A percentile compares a stretch with the other conserved stretches of the same genome.
These are phyloP conservation scores for Saccharomycopsis sp. DNA, from an alignment of 805 yeast species.

Conservation along the genomic window DNA sequence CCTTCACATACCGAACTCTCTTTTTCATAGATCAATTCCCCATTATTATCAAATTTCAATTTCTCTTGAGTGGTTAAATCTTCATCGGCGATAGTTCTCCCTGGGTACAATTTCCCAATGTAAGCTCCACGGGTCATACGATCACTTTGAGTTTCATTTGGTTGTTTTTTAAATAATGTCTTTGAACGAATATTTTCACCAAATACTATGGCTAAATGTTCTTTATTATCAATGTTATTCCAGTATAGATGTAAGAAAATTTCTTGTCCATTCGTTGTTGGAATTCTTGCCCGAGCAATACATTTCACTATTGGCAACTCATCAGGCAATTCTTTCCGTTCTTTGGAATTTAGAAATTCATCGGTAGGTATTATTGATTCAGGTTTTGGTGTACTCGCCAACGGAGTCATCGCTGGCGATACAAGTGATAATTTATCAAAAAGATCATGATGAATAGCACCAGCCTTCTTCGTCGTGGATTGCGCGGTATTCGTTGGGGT, in stretches of 20 bases:
- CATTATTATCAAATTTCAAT: slow-evolving; percentile 35
- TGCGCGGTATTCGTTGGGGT: too few relatives aligned
- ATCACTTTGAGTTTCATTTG: slow-evolving; percentile 78
- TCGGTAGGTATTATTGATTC: slow-evolving; percentile 7
- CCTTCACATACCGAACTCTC: slow-evolving; percentile 20
- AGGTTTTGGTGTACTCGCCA: slow-evolving; percentile 1
- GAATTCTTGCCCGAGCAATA: slow-evolving; percentile 91
- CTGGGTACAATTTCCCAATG: slow-evolving; percentile 83
- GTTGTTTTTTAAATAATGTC: slow-evolving; percentile 54
- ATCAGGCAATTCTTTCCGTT: slow-evolving; percentile 34
- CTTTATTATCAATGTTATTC: slow-evolving; percentile 82
- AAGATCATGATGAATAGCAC: background rate
- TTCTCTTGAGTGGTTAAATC: slow-evolving; percentile 40
- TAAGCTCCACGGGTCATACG: slow-evolving; percentile 99
- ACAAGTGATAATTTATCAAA: slow-evolving; percentile 17
- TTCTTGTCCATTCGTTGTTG: slow-evolving; percentile 93
- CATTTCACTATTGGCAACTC: slow-evolving; percentile 73
- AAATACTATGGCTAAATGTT: slow-evolving; percentile 94
- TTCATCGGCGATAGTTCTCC: slow-evolving; percentile 61
- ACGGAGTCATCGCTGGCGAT: slow-evolving; percentile 16
- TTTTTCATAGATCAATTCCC: slow-evolving; percentile 29
- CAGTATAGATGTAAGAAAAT: slow-evolving; percentile 85
- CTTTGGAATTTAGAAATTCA: background rate
- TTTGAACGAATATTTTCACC: slow-evolving; percentile 85
- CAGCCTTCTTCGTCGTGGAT: too few relatives aligned